These are phyloP conservation scores for Exutisphaerella laricina DNA, from an alignment of 2,329 filamentous ascomycete genomes.

Conservation along the genomic window DNA sequence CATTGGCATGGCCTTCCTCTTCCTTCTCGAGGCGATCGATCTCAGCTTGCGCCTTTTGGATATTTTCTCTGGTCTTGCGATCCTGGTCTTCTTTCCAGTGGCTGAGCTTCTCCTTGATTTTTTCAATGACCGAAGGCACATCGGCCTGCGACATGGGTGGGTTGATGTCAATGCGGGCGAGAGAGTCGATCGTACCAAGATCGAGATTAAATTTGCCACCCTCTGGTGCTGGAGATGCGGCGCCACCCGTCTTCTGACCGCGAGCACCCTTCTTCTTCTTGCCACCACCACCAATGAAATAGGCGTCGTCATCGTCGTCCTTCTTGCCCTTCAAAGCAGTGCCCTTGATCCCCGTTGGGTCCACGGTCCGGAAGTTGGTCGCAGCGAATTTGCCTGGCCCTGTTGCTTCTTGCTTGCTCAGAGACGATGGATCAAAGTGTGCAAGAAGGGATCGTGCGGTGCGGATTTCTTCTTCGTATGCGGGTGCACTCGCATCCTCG, in stretches of 20 bases:
- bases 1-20: conserved; percentile 50
- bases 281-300: conserved; percentile 65
- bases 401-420: conserved; percentile 57
- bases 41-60: conserved; percentile 93
- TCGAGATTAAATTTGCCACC: conserved; percentile 73
- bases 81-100: conserved; percentile 90
- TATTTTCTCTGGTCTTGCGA: conserved; percentile 89
- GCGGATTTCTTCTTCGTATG: conserved; percentile 89
- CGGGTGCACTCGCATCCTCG: conserved; percentile 75
- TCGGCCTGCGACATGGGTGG: conserved; percentile 82
- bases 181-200: conserved; percentile 86
- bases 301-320: conserved; percentile 73
- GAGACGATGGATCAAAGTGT: conserved; percentile 76
- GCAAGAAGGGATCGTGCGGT: conserved; percentile 80
- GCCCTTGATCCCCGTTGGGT: conserved; percentile 79
- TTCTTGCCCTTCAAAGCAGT: conserved; percentile 80
- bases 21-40: conserved; percentile 79
- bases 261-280: conserved; percentile 77
- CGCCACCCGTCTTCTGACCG: conserved; percentile 62
- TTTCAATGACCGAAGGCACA: conserved; percentile 72
- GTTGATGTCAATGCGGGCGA: conserved; percentile 75
- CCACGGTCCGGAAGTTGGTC: conserved; percentile 74
- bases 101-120: conserved; percentile 85
- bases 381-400: conserved; percentile 68
- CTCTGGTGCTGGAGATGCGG: conserved; percentile 45